Base-by-base conservation (phyloP, 768 basidiomycete genomes). In the Rhizopogon vulgaris region DNA sequence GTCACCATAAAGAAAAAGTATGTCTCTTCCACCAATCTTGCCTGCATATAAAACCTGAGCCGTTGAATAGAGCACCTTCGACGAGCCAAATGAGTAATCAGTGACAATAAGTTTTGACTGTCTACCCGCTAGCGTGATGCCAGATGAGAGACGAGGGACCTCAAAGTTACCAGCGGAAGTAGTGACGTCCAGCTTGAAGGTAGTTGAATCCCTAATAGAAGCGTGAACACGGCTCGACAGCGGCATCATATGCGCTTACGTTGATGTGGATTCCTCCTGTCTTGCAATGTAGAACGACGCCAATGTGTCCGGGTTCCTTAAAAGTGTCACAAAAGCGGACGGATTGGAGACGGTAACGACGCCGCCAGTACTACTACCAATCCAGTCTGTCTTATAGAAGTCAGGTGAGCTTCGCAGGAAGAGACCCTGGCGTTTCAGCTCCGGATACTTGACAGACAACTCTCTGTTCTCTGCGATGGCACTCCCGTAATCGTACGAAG, bases 401-500 rank as follows among this genome's bases (percentile, higher is more conserved):
- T 86, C 85, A 0, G 80, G 83, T 0, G 87, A 85, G 56, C 84
- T 87, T 25, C 90, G 82, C 17, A 92, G 67, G 74, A 93, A 93
- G 15, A 90, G 64, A 15, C 79, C 84, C 61, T 92, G 81, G 17
- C 82, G 76, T 64, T 91, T 93, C 46, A 93, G 71, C 59, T 93
- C 90, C 51, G 81, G 75, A 65, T 77, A 87, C 64, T 93, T 93
- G 5, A 74, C 64, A 0, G 80, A 80, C 38, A 91, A 62, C 14
- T 76, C 76, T 22, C 90, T 78, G 22, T 76, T 78, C 69, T 93
- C 90, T 17, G 79, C 70, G 48, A 89, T 79, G 24, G 84, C 69
- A 39, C 83, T 75, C 17, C 89, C 90, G 52, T 93, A 93, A 67
- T 93, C 90, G 51, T 93, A 93, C 24, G 87, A 89, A 2, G 78